These are phyloP conservation scores for Nicotiana undulata DNA, from an alignment of 257 asterid genomes.

Conservation along the genomic window DNA sequence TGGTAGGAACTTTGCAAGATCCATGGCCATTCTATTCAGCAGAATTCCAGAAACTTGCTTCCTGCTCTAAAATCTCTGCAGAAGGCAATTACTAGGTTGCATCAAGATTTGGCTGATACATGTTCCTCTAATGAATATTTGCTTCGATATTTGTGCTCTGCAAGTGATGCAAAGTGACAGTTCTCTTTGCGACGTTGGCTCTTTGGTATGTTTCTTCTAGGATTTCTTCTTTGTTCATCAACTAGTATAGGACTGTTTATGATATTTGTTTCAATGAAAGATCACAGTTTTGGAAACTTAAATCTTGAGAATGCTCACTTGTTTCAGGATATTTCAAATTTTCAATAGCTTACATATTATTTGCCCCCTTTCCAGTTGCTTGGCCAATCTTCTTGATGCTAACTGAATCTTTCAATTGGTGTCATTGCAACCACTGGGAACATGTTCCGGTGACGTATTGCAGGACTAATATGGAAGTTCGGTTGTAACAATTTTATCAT, in stretches of 20 bases:
- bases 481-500: neutral
- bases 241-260: neutral
- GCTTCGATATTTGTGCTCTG: constrained; percentile 71
- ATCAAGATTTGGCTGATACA: constrained; percentile 88
- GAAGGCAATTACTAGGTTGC: constrained; percentile 69
- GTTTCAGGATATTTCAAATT: constrained; percentile 1
- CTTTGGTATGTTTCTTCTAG: constrained; percentile 15
- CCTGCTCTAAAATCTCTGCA: constrained; percentile 88
- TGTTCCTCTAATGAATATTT: constrained; percentile 83
- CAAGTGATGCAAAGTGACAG: constrained; percentile 35
- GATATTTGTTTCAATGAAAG: neutral
- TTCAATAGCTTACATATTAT: neutral
- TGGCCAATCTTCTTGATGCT: neutral
- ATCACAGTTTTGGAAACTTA: neutral
- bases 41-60: constrained; percentile 63
- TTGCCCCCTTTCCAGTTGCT: neutral
- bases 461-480: neutral
- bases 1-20: constrained; percentile 68
- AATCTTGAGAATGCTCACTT: neutral
- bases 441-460: neutral
- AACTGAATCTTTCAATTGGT: neutral
- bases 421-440: neutral
- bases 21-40: constrained; percentile 78
- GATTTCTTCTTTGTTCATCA: neutral
- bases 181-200: constrained; percentile 1